Percentiles rank a stretch among this genome's conserved stretches.
These are phyloP conservation scores for Pseudogymnoascus sp. DNA, from an alignment of 2,329 filamentous ascomycete species.

Conservation along the genomic window DNA sequence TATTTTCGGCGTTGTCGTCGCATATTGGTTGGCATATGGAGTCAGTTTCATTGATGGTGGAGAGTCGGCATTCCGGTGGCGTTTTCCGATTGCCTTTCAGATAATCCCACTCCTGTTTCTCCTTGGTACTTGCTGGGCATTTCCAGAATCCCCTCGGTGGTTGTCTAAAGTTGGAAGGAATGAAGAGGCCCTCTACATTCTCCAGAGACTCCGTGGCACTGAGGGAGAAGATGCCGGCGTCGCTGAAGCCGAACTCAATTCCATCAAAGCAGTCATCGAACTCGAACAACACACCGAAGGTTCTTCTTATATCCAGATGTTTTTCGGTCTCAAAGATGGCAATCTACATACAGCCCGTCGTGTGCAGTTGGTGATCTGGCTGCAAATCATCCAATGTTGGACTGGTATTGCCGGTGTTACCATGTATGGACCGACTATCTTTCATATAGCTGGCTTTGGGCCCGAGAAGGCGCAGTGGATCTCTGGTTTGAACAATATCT, in stretches of 20 bases:
- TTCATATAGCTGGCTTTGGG: slow-evolving; percentile 59
- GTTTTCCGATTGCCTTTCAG: slow-evolving; percentile 65
- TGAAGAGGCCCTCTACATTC: slow-evolving; percentile 60
- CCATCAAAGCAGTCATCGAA: slow-evolving; percentile 57
- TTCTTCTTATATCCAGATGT: slow-evolving; percentile 41
- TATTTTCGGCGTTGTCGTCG: slow-evolving; percentile 58
- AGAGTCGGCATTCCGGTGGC: slow-evolving; percentile 53
- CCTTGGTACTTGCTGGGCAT: slow-evolving; percentile 52
- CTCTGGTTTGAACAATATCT: slow-evolving; percentile 49
- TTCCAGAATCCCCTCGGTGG: slow-evolving; percentile 64
- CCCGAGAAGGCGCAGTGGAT: slow-evolving; percentile 57
- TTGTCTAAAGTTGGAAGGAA: slow-evolving; percentile 59
- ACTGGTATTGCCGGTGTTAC: slow-evolving; percentile 64
- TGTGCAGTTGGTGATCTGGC: slow-evolving; percentile 63
- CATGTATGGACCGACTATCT: slow-evolving; percentile 45
- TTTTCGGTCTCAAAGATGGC: slow-evolving; percentile 17
- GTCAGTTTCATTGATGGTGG: slow-evolving; percentile 51
- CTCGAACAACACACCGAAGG: slow-evolving; percentile 51
- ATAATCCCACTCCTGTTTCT: slow-evolving; percentile 57
- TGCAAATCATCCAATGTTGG: slow-evolving; percentile 66
- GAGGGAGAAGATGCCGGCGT: slow-evolving; percentile 43
- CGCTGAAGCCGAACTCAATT: slow-evolving; percentile 58
- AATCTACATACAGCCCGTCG: slow-evolving; percentile 60
- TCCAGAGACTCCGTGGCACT: slow-evolving; percentile 56
- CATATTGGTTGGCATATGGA: slow-evolving; percentile 51